phyloP scores from a whole-genome alignment of 2,329 filamentous ascomycete genomes.

The Fusarium subglutinans region DNA sequence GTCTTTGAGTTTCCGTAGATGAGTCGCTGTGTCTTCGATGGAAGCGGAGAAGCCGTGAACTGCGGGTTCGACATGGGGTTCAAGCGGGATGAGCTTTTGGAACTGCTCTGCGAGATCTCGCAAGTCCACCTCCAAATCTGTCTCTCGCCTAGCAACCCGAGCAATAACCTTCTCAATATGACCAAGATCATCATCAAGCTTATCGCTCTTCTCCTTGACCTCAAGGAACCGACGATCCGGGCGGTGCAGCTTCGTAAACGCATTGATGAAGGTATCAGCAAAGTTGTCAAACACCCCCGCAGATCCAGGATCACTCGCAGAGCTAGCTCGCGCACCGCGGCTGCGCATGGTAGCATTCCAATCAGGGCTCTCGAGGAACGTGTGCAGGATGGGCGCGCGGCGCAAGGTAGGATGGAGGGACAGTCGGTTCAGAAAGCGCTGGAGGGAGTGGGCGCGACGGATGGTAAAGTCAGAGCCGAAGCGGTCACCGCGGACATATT shows the following conservation, averaged over 20 bases:
- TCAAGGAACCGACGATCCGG: slow-evolving; percentile 95
- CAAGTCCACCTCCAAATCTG: slow-evolving; percentile 88
- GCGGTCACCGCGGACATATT: slow-evolving; percentile 95
- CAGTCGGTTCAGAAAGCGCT: slow-evolving; percentile 88
- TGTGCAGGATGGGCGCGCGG: slow-evolving; percentile 81
- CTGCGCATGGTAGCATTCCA: slow-evolving; percentile 97
- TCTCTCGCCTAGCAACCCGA: slow-evolving; percentile 85
- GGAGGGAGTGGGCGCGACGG: slow-evolving; percentile 86
- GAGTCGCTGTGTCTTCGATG: slow-evolving; percentile 82
- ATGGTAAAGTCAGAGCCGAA: slow-evolving; percentile 94
- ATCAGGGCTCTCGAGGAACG: slow-evolving; percentile 90
- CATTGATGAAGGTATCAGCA: slow-evolving; percentile 95
- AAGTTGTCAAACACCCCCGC: slow-evolving; percentile 92
- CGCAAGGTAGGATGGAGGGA: slow-evolving; percentile 90
- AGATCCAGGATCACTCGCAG: slow-evolving; percentile 57
- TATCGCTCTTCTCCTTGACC: slow-evolving; percentile 90
- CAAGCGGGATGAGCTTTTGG: slow-evolving; percentile 88
- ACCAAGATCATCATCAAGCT: slow-evolving; percentile 90
- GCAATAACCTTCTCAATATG: slow-evolving; percentile 97
- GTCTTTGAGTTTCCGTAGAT: slow-evolving; percentile 84
- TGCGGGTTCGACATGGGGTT: slow-evolving; percentile 84
- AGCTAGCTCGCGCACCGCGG: slow-evolving; percentile 72
- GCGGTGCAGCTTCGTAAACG: slow-evolving; percentile 95
- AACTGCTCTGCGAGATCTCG: slow-evolving; percentile 92
- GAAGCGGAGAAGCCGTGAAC: slow-evolving; percentile 88